phyloP scores from a whole-genome alignment of 2,329 filamentous ascomycete species.

The Thelonectria discophora region DNA sequence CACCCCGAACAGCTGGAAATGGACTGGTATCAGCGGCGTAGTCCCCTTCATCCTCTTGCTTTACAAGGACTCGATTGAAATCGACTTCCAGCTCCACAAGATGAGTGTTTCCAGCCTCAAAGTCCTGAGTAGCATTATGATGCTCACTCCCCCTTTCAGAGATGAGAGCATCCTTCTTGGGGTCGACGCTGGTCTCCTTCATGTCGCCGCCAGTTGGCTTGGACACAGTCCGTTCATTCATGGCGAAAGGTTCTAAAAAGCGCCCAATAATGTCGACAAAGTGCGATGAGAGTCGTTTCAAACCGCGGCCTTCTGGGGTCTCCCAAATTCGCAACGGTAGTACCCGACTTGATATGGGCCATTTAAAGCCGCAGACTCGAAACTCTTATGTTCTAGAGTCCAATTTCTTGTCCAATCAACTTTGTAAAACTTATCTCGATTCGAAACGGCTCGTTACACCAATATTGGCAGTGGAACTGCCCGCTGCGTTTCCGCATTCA shows the following conservation, averaged over 20 bases:
- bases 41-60: slow-evolving; percentile 10
- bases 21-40: slow-evolving; percentile 19
- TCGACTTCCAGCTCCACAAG: slow-evolving; percentile 15
- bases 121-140: neutral
- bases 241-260: neutral
- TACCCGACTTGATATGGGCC: neutral
- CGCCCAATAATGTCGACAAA: neutral
- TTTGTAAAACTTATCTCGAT: neutral
- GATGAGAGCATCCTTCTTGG: neutral
- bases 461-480: neutral
- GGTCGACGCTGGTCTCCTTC: neutral
- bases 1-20: slow-evolving; percentile 14
- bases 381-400: neutral
- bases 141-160: neutral
- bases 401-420: neutral
- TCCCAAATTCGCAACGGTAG: neutral
- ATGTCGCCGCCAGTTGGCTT: neutral
- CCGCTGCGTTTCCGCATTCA: neutral
- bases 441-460: neutral
- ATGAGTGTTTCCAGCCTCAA: slow-evolving; percentile 11
- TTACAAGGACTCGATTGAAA: slow-evolving; percentile 13
- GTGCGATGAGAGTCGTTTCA: neutral
- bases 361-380: neutral
- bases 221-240: neutral
- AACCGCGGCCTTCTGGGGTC: neutral